Percentiles rank a stretch among this genome's conserved stretches.
These are phyloP conservation scores for Ajuga chamaepitys DNA, from an alignment of 257 asterid species.

Conservation along the genomic window DNA sequence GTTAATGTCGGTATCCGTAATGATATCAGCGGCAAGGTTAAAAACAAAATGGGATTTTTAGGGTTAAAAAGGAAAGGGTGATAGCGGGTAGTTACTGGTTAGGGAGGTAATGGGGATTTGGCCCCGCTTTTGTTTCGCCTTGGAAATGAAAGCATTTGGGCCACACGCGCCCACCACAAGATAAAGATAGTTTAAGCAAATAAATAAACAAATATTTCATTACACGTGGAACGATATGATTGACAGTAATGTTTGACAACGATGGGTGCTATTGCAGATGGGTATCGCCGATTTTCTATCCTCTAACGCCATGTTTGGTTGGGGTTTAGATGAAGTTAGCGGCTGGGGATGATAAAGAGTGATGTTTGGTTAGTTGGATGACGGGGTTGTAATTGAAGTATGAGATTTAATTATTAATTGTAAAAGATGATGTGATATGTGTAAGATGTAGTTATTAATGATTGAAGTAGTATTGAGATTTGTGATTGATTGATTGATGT, in stretches of 20 bases:
- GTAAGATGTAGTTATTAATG: too few relatives aligned
- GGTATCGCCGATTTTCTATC: too few relatives aligned
- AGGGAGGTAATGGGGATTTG: not conserved
- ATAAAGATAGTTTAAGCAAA: constrained; percentile 5
- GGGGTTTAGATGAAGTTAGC: too few relatives aligned
- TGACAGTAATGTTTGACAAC: not conserved
- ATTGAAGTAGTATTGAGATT: too few relatives aligned
- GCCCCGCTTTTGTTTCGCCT: not conserved
- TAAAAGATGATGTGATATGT: too few relatives aligned
- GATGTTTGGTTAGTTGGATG: too few relatives aligned
- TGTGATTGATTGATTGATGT: too few relatives aligned
- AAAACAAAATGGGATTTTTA: not conserved
- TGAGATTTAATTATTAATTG: too few relatives aligned
- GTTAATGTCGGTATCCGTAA: not conserved
- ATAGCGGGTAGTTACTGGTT: not conserved
- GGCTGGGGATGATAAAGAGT: too few relatives aligned
- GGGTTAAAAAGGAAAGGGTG: not conserved
- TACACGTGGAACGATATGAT: not conserved
- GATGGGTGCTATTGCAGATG: not conserved
- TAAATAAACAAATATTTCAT: not conserved
- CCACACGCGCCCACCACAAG: not conserved
- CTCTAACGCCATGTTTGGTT: too few relatives aligned
- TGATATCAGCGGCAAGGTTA: not conserved
- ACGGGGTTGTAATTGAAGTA: too few relatives aligned
- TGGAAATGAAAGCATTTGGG: constrained; percentile 9